These are phyloP conservation scores for Perkinsela sp. DNA, from an alignment of 208 protist genomes.

Conservation along the genomic window DNA sequence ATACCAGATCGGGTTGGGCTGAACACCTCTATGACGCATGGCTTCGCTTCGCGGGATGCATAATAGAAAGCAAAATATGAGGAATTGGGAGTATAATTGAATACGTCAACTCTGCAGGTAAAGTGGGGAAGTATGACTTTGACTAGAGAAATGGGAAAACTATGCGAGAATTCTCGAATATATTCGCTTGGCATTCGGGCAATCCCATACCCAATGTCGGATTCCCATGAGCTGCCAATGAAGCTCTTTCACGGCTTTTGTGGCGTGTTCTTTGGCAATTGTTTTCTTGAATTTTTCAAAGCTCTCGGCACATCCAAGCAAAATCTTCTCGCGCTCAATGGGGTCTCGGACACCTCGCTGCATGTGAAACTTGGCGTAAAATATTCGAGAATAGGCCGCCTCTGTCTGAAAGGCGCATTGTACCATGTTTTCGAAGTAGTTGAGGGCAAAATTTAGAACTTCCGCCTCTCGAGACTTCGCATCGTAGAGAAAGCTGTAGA, in stretches of 20 bases:
- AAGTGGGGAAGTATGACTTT: too few relatives aligned
- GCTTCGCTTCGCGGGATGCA: too few relatives aligned
- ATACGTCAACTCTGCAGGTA: too few relatives aligned
- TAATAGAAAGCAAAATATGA: too few relatives aligned
- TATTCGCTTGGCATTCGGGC: conserved; percentile 51
- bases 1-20: neutral
- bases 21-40: neutral
- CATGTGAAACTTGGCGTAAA: conserved; percentile 31
- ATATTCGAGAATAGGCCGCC: conserved; percentile 34
- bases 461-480: conserved; percentile 12
- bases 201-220: conserved; percentile 61
- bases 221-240: conserved; percentile 33
- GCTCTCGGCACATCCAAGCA: conserved; percentile 37
- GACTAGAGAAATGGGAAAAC: too few relatives aligned
- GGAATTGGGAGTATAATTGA: too few relatives aligned
- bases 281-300: conserved; percentile 32
- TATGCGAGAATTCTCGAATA: conserved; percentile 29
- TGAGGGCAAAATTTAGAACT: conserved; percentile 35
- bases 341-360: conserved; percentile 52
- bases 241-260: conserved; percentile 41
- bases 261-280: conserved; percentile 32
- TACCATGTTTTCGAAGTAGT: conserved; percentile 42
- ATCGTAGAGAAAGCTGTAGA: conserved; percentile 30
- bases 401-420: conserved; percentile 35
- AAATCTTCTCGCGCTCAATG: conserved; percentile 52